Conservation (phyloP, 169 alveolate genomes). For the Neospora caninum region DNA sequence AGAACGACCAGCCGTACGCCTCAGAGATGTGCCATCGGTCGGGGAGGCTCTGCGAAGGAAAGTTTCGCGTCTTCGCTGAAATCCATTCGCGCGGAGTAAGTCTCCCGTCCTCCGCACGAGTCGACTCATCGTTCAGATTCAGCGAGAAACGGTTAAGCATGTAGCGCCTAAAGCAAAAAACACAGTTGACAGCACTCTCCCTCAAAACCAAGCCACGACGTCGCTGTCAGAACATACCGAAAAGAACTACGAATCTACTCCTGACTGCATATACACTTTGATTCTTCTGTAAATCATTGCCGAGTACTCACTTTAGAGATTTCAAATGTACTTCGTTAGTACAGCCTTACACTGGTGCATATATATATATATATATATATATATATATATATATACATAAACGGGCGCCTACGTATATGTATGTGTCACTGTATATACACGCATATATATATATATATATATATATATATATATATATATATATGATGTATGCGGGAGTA, state of each 20-base stretch:
- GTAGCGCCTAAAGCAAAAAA: not conserved
- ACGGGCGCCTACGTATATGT: not conserved
- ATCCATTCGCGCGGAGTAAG: not conserved
- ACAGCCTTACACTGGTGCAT: no score
- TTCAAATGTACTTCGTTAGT: no score
- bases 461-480: not conserved
- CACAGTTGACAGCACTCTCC: not conserved
- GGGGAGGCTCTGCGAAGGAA: not conserved
- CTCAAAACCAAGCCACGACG: not conserved
- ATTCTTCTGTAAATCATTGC: no score
- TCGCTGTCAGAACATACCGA: no score
- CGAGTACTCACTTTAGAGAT: no score
- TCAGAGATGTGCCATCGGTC: not conserved
- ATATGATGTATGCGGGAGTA: no score
- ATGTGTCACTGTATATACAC: not conserved
- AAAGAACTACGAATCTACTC: no score
- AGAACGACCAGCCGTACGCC: constrained; percentile 7
- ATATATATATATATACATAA: not conserved
- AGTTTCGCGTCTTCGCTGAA: not conserved
- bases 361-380: not conserved
- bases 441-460: not conserved
- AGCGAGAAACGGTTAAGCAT: not conserved
- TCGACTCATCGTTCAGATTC: not conserved
- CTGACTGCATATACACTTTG: no score
- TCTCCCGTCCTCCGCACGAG: not conserved